Percentiles rank a stretch among this genome's conserved stretches.
These are phyloP conservation scores for Colletotrichum plurivorum DNA, from an alignment of 2,329 filamentous ascomycete genomes.

Conservation along the genomic window DNA sequence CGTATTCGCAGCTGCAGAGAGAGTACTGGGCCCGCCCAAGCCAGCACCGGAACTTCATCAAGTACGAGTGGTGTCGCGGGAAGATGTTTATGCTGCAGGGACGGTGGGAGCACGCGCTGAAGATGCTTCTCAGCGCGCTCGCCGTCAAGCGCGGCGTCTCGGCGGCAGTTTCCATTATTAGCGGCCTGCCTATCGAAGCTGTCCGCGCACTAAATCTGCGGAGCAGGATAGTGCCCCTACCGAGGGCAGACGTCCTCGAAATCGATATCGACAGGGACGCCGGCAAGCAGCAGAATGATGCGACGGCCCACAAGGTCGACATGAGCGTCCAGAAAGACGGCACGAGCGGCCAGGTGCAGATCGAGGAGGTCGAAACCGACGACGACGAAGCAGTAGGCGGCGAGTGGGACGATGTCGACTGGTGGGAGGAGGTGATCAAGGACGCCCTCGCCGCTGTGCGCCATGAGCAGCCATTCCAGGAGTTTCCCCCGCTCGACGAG, in stretches of 20 bases:
- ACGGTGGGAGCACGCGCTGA: conserved; percentile 37
- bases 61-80: conserved; percentile 38
- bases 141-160: conserved; percentile 30
- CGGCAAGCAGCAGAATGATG: not conserved
- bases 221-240: not conserved
- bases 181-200: conserved; percentile 22
- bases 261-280: not conserved
- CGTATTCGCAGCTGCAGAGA: conserved; percentile 39
- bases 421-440: conserved; percentile 38
- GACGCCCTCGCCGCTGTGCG: conserved; percentile 38
- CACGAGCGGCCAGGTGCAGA: not conserved
- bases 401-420: conserved; percentile 35
- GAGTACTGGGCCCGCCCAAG: conserved; percentile 35
- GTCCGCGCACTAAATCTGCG: conserved; percentile 30
- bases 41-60: conserved; percentile 34
- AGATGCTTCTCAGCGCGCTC: conserved; percentile 36
- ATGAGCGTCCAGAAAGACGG: conserved; percentile 1
- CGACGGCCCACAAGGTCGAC: not conserved
- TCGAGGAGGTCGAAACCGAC: conserved; percentile 7
- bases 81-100: conserved; percentile 41
- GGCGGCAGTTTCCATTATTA: conserved; percentile 31
- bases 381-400: not conserved
- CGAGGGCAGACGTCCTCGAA: conserved; percentile 10
- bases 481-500: conserved; percentile 35
- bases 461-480: conserved; percentile 33